Evolutionary conservation across 2,329 filamentous ascomycete species (phyloP).

Genomic region (Penicillium sp.): DNA sequence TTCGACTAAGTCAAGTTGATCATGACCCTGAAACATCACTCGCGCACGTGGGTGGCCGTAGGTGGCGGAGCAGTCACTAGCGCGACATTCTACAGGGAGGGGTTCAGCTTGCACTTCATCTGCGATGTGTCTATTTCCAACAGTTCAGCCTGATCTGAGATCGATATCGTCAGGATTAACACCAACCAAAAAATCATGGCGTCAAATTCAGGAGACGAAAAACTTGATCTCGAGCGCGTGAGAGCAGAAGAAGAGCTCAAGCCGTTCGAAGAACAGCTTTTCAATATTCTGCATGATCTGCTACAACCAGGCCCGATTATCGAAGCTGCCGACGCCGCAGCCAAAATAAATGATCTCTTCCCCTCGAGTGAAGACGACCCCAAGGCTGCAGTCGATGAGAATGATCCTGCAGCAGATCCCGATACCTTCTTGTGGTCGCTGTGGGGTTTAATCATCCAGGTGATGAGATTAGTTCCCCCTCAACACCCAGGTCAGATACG

Average conservation of each 20-base stretch:
- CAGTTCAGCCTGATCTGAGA: background rate
- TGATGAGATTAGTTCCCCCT: slow-evolving; percentile 5
- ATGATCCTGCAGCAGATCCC: background rate
- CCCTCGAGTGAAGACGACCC: background rate
- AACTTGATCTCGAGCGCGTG: background rate
- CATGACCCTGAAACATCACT: background rate
- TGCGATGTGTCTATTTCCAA: background rate
- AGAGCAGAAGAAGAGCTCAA: slow-evolving; percentile 1
- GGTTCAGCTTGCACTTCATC: background rate
- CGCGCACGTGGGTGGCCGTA: slow-evolving; percentile 1
- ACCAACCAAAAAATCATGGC: background rate
- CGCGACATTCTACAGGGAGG: slow-evolving; percentile 3
- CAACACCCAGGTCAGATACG: slow-evolving; percentile 3
- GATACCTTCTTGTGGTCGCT: slow-evolving; percentile 8
- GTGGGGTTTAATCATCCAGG: slow-evolving; percentile 6
- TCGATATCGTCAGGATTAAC: background rate
- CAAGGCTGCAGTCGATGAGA: background rate
- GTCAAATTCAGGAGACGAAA: background rate
- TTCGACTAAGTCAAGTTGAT: background rate
- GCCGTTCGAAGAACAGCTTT: slow-evolving; percentile 1
- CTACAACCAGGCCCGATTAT: background rate
- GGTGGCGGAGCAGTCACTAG: slow-evolving; percentile 3
- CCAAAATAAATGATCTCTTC: slow-evolving; percentile 1
- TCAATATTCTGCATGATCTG: slow-evolving; percentile 3
- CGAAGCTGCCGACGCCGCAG: slow-evolving; percentile 1